phyloP scores from a whole-genome alignment of 2,329 filamentous ascomycete genomes.

The Dactylonectria macrodidyma region DNA sequence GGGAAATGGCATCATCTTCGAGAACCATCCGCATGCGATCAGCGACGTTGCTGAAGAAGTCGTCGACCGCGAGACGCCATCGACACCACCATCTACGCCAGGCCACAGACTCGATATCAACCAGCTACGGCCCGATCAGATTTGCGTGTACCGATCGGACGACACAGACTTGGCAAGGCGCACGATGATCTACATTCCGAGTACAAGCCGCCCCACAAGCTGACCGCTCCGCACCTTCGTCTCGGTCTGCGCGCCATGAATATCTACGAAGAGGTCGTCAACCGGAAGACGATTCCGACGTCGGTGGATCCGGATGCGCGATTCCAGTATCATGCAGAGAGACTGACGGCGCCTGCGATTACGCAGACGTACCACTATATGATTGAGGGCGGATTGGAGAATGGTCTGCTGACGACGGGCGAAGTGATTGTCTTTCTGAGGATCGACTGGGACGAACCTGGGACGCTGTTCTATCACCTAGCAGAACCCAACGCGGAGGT shows the following conservation, averaged over 20 bases:
- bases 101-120: conserved; percentile 36
- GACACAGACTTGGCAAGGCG: conserved; percentile 14
- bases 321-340: conserved; percentile 55
- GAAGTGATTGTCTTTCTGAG: conserved; percentile 26
- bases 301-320: conserved; percentile 47
- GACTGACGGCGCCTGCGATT: conserved; percentile 58
- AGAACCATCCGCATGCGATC: conserved; percentile 49
- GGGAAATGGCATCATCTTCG: conserved; percentile 50
- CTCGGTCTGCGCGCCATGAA: conserved; percentile 59
- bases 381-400: conserved; percentile 60
- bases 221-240: conserved; percentile 59
- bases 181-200: conserved; percentile 54
- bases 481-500: conserved; percentile 18
- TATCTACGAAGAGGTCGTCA: conserved; percentile 55
- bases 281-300: conserved; percentile 47
- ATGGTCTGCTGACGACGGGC: conserved; percentile 53
- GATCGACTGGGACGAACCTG: conserved; percentile 24
- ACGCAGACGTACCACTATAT: conserved; percentile 67
- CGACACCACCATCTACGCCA: conserved; percentile 37
- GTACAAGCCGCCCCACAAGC: conserved; percentile 59
- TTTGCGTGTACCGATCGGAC: conserved; percentile 42
- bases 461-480: conserved; percentile 21
- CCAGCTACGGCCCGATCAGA: conserved; percentile 52
- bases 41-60: conserved; percentile 49
- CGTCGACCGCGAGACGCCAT: conserved; percentile 35